A percentile compares a stretch with the other conserved stretches of the same genome.
phyloP scores from a whole-genome alignment of 177 flowering plant species.

The Telopea speciosissima region DNA sequence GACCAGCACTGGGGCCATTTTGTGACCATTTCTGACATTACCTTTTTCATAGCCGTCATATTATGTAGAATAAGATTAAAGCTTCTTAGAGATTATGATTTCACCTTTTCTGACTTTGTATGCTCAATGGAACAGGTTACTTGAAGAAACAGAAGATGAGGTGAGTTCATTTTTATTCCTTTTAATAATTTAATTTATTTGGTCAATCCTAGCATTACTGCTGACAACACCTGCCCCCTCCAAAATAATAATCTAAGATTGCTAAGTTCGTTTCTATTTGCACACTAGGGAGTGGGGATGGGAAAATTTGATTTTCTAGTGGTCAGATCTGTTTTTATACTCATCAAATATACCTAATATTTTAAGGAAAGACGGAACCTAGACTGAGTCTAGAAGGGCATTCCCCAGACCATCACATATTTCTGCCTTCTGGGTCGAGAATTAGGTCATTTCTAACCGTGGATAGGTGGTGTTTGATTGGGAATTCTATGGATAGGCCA shows the following conservation, averaged over 20 bases:
- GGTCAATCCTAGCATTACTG: not conserved
- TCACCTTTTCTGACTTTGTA: conserved; percentile 10
- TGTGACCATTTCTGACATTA: not conserved
- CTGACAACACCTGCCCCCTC: too few relatives aligned
- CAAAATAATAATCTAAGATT: too few relatives aligned
- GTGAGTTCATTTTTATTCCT: conserved; percentile 28
- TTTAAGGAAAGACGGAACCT: too few relatives aligned
- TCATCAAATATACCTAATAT: too few relatives aligned
- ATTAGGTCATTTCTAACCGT: too few relatives aligned
- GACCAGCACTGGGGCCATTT: not conserved
- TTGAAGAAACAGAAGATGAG: conserved; percentile 96
- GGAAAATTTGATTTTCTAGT: not conserved
- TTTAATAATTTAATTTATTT: too few relatives aligned
- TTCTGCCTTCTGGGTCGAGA: too few relatives aligned
- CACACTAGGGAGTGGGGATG: conserved; percentile 1
- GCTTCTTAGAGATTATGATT: not conserved
- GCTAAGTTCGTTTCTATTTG: not conserved
- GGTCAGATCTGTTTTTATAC: too few relatives aligned
- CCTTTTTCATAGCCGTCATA: not conserved
- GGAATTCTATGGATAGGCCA: too few relatives aligned
- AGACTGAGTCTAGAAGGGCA: too few relatives aligned
- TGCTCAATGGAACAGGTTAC: conserved; percentile 50
- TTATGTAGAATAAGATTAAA: not conserved
- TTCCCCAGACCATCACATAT: too few relatives aligned
- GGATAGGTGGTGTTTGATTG: too few relatives aligned